Percentiles rank a stretch among this genome's conserved stretches.
These are phyloP conservation scores for Scortechinia acanthostroma DNA, from an alignment of 2,329 filamentous ascomycete species.

Conservation along the genomic window DNA sequence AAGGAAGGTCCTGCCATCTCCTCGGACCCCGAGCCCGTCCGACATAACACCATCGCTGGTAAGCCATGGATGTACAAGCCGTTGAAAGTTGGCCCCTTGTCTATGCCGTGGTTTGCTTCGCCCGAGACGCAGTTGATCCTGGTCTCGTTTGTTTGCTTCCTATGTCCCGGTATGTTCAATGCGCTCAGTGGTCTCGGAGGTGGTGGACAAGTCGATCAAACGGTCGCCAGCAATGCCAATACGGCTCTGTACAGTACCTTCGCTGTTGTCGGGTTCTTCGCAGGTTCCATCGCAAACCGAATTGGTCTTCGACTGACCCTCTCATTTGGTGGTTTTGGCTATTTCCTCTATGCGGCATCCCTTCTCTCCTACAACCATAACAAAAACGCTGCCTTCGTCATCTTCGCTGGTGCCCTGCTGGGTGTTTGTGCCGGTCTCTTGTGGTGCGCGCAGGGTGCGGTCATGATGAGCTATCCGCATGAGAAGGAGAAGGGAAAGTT, in stretches of 20 bases:
- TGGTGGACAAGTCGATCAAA: slow-evolving; percentile 47
- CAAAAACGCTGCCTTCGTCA: slow-evolving; percentile 33
- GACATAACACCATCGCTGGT: neutral
- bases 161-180: slow-evolving; percentile 71
- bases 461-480: slow-evolving; percentile 27
- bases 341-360: slow-evolving; percentile 36
- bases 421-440: slow-evolving; percentile 37
- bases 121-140: neutral
- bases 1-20: too few relatives aligned
- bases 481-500: slow-evolving; percentile 15
- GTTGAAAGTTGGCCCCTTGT: neutral
- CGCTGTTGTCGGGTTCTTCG: slow-evolving; percentile 56
- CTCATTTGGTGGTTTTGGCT: slow-evolving; percentile 32
- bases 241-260: slow-evolving; percentile 70
- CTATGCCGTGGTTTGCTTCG: neutral
- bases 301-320: slow-evolving; percentile 39
- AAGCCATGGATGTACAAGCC: slow-evolving; percentile 3
- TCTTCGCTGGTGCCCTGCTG: slow-evolving; percentile 36
- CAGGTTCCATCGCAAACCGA: slow-evolving; percentile 42
- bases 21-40: too few relatives aligned
- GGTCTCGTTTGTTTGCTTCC: slow-evolving; percentile 30
- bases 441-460: slow-evolving; percentile 39
- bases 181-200: slow-evolving; percentile 60
- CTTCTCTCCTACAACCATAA: slow-evolving; percentile 41
- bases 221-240: slow-evolving; percentile 57